phyloP scores from a whole-genome alignment of 2,329 filamentous ascomycete genomes.

The Aureobasidium sp. region DNA sequence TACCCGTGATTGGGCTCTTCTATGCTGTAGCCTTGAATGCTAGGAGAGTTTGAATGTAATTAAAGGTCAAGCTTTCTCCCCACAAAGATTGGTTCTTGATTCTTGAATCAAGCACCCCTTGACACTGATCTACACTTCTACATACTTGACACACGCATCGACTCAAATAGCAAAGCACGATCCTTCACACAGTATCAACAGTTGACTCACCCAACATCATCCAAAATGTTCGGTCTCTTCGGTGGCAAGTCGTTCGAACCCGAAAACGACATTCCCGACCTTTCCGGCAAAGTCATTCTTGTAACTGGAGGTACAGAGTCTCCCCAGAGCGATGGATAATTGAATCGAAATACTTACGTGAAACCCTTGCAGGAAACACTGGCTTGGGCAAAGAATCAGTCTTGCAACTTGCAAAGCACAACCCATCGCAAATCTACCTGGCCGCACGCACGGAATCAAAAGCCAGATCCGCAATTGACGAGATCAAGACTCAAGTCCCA shows the following conservation, averaged over 20 bases:
- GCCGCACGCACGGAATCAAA: conserved; percentile 35
- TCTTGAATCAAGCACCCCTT: no score
- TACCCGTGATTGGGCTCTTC: no score
- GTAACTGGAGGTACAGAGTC: conserved; percentile 30
- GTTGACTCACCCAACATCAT: no score
- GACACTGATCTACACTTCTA: no score
- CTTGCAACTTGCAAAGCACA: conserved; percentile 34
- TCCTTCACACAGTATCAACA: no score
- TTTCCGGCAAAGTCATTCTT: conserved; percentile 33
- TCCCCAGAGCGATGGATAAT: no score
- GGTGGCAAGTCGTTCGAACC: conserved; percentile 22
- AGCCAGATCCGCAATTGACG: conserved; percentile 31
- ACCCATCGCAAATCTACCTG: conserved; percentile 38
- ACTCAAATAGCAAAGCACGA: neutral
- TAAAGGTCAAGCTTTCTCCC: no score
- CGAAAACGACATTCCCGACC: conserved; percentile 30
- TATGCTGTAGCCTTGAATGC: no score
- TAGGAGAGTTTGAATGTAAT: no score
- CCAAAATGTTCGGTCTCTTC: conserved; percentile 7
- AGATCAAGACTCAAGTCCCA: conserved; percentile 28
- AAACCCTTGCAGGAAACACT: conserved; percentile 28
- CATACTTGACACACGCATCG: neutral
- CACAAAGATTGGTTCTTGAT: no score
- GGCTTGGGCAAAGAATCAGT: conserved; percentile 41
- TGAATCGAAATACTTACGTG: no score